Base-by-base conservation (phyloP, 164 flowering plant genomes). In the Malania oleifera region DNA sequence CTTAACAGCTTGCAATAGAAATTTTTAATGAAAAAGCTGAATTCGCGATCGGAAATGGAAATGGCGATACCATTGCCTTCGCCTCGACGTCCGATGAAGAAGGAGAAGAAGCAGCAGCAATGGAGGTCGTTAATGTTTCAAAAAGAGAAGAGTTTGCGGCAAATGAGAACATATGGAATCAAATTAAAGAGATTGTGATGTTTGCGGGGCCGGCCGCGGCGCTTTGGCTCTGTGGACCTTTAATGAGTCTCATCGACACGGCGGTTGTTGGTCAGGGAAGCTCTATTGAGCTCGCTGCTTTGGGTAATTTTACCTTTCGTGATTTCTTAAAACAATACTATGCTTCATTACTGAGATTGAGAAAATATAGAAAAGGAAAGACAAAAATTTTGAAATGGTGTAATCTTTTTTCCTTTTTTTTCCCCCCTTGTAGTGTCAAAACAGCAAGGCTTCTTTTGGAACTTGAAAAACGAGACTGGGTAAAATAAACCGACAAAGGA, bases 161-260 rank as follows among this genome's bases (percentile, higher is more conserved):
- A 28, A 68, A 67, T 28, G 77, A 74, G 70, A 81, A 79, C 54
- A 60, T 92, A 60, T 82, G 81, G 89, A 60, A 39, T 41, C 97
- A 88, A 54, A 68, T 83, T 64, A 81, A 77, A 53, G 92, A 90
- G 77, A 88, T 93, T 62, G 77, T 68, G 17, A 67, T 63, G 79
- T 93, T 93, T 57, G 80, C 97, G 6, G 99, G 88, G 3, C 97
- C 97, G 1, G 97, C 97, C 0, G 67, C 79, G 0, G 97, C 95
- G 66, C 65, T 93, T 1, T 93, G 97, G 99, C 60, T 93, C 12
- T 88, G 89, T 61, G 85, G 82, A 7, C 99, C 97, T 0, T 66
- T 93, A 59, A 88, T 88, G 97, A 90, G 99, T 70, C 81, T 93
- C 41, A 86, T 93, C 55, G 97, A 90, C 63, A 93, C 99, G 8